Conservation (phyloP, 1,139 yeast species). For the Kodamaea alishanica region DNA sequence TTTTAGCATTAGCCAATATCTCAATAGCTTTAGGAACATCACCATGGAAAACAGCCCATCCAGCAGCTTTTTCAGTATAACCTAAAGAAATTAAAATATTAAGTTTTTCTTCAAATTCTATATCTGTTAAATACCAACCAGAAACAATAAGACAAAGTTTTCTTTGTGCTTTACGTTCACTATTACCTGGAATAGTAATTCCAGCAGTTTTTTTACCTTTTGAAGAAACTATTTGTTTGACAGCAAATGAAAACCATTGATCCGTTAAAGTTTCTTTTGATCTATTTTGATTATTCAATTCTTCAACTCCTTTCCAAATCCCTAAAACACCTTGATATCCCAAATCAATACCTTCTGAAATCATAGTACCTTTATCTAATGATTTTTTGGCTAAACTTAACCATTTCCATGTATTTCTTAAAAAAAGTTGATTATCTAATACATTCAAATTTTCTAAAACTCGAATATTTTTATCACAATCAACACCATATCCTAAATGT, state of each 20-base stretch:
- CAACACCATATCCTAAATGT: conserved; percentile 65
- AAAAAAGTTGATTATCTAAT: conserved; percentile 54
- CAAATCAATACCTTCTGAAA: conserved; percentile 65
- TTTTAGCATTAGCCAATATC: conserved; percentile 57
- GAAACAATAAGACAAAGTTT: conserved; percentile 78
- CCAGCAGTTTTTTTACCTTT: conserved; percentile 46
- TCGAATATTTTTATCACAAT: conserved; percentile 60
- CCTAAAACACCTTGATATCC: conserved; percentile 88
- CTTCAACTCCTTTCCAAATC: conserved; percentile 80
- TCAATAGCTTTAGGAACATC: conserved; percentile 78
- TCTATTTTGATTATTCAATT: conserved; percentile 55
- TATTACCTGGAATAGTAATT: conserved; percentile 44
- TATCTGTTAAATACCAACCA: conserved; percentile 85
- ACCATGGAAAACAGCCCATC: conserved; percentile 96
- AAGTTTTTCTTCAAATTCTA: conserved; percentile 72
- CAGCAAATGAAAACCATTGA: conserved; percentile 44
- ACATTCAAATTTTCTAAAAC: conserved; percentile 54
- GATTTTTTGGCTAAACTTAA: conserved; percentile 66
- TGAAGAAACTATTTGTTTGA: conserved; percentile 38
- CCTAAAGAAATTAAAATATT: conserved; percentile 55
- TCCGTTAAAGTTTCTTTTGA: conserved; percentile 39
- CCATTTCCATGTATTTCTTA: conserved; percentile 90
- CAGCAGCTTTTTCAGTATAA: conserved; percentile 86
- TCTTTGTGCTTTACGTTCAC: conserved; percentile 60
- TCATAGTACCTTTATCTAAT: conserved; percentile 66